These are phyloP conservation scores for Polyporus tsugae DNA, from an alignment of 1,284 basidiomycete genomes.

Conservation along the genomic window DNA sequence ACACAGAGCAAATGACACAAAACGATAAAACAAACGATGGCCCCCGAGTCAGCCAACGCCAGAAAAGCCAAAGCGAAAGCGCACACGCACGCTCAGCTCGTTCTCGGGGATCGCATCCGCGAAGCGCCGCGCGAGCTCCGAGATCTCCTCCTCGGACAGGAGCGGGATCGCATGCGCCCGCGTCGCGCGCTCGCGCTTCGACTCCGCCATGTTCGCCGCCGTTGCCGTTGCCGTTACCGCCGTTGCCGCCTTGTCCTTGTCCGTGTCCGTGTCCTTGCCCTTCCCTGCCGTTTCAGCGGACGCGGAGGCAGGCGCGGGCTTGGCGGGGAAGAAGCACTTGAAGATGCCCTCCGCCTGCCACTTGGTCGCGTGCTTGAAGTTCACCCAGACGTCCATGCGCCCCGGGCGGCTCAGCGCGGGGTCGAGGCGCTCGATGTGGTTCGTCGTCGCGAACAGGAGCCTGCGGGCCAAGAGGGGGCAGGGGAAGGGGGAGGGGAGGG, in stretches of 20 bases:
- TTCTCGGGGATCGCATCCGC: constrained; percentile 81
- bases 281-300: constrained; percentile 2
- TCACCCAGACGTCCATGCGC: constrained; percentile 89
- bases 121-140: constrained; percentile 78
- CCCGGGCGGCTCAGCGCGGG: constrained; percentile 83
- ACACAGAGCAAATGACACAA: background rate
- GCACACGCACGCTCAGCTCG: constrained; percentile 77
- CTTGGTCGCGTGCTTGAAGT: constrained; percentile 87
- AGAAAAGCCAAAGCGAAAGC: too few species aligned
- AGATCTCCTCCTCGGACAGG: constrained; percentile 76
- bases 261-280: constrained; percentile 17
- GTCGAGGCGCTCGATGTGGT: constrained; percentile 87
- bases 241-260: too few species aligned
- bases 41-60: background rate
- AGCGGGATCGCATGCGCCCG: constrained; percentile 70
- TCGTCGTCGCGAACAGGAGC: constrained; percentile 83
- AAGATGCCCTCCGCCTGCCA: constrained; percentile 91
- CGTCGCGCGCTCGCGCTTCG: constrained; percentile 66
- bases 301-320: constrained; percentile 35
- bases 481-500: too few species aligned
- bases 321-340: constrained; percentile 89
- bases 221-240: too few species aligned
- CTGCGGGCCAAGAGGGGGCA: constrained; percentile 45
- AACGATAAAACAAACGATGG: background rate
- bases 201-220: constrained; percentile 65